Evolutionary conservation across 139 green algal species (phyloP).

Genomic region (Chlamydomonas applanata): DNA sequence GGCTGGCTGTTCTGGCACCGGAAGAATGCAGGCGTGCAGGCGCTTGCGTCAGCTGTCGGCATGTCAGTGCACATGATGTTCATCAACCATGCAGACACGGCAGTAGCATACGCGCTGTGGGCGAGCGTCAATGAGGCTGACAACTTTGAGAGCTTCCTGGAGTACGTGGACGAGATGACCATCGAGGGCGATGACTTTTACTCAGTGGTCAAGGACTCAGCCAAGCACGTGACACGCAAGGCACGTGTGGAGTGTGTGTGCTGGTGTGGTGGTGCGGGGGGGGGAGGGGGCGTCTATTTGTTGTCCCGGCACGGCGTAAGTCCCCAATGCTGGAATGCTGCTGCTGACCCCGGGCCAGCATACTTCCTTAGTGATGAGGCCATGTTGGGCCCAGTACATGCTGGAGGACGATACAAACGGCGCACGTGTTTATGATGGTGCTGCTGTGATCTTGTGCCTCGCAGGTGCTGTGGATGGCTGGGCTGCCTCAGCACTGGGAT

Average conservation of each 20-base stretch:
- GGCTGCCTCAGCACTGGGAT: constrained; percentile 12
- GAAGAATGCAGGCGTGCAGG: constrained; percentile 6
- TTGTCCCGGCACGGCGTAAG: too few species aligned
- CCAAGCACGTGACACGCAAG: constrained; percentile 15
- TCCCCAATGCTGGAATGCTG: too few species aligned
- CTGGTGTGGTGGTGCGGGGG: not conserved
- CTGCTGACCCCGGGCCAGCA: too few species aligned
- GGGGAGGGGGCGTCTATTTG: not conserved
- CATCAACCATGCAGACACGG: constrained; percentile 25
- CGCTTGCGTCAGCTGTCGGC: not conserved
- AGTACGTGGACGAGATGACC: constrained; percentile 34
- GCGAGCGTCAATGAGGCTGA: not conserved
- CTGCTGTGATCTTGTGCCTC: too few species aligned
- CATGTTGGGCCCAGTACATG: too few species aligned
- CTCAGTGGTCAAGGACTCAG: constrained; percentile 23
- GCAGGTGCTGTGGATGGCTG: constrained; percentile 30
- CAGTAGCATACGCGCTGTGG: constrained; percentile 37
- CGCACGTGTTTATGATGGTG: too few species aligned
- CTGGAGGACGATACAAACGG: too few species aligned
- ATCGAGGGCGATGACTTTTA: constrained; percentile 23
- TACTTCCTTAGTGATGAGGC: too few species aligned
- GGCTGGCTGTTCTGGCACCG: constrained; percentile 27
- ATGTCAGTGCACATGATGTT: constrained; percentile 16
- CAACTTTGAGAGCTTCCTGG: constrained; percentile 28
- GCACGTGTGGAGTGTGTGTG: constrained; percentile 6